Conservation (phyloP, 768 basidiomycete species). For the Cystobasidium onofrii region DNA sequence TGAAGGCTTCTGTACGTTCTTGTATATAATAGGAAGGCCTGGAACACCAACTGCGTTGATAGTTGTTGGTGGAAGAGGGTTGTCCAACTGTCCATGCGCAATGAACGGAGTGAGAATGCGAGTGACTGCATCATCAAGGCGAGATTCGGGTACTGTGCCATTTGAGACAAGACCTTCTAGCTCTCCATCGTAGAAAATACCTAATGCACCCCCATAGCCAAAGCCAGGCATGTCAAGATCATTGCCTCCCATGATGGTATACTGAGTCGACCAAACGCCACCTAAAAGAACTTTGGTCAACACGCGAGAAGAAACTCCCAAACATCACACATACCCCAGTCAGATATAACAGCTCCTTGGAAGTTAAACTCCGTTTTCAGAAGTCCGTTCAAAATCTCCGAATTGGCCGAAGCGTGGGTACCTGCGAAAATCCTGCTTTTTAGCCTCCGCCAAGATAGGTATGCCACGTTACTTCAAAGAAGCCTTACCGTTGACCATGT, state of each 20-base stretch:
- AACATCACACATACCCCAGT: conserved; percentile 50
- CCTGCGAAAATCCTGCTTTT: conserved; percentile 36
- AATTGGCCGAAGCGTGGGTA: conserved; percentile 45
- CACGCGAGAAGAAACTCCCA: background rate
- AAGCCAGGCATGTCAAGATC: conserved; percentile 36
- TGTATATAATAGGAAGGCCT: conserved; percentile 16
- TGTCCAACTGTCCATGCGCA: conserved; percentile 24
- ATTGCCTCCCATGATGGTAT: conserved; percentile 26
- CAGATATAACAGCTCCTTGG: conserved; percentile 69
- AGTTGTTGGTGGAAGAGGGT: background rate
- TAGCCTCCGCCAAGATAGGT: no score
- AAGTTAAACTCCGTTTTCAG: conserved; percentile 49
- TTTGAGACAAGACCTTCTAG: conserved; percentile 55
- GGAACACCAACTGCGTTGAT: conserved; percentile 23
- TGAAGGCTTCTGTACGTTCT: conserved; percentile 25
- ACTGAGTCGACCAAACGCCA: conserved; percentile 20
- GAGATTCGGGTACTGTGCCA: conserved; percentile 58
- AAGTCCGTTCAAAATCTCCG: conserved; percentile 42
- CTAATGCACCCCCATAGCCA: conserved; percentile 26
- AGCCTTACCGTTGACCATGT: conserved; percentile 16
- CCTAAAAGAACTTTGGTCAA: conserved; percentile 23
- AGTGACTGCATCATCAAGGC: conserved; percentile 61
- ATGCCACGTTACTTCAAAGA: no score
- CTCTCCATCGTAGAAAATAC: conserved; percentile 31
- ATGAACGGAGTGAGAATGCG: conserved; percentile 44